Conservation (phyloP, 2,329 filamentous ascomycete genomes). For the Epichloe sylvatica region DNA sequence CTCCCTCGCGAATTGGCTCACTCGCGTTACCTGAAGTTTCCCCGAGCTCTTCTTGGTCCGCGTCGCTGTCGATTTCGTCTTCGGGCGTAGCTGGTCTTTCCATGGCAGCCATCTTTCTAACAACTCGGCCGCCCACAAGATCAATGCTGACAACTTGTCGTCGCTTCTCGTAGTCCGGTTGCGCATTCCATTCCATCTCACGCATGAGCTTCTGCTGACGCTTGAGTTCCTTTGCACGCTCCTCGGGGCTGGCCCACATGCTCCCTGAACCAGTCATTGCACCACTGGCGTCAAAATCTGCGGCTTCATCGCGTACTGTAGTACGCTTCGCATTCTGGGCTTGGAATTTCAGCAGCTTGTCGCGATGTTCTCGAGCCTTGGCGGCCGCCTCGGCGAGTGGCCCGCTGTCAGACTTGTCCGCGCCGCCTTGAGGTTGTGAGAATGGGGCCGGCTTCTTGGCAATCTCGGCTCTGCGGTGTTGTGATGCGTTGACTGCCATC, state of each 20-base stretch:
- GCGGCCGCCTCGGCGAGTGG: slow-evolving; percentile 43
- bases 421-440: slow-evolving; percentile 28
- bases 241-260: slow-evolving; percentile 75
- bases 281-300: slow-evolving; percentile 41
- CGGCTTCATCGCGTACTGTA: slow-evolving; percentile 72
- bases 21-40: slow-evolving; percentile 23
- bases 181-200: slow-evolving; percentile 75
- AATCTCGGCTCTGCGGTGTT: slow-evolving; percentile 53
- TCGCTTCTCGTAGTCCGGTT: slow-evolving; percentile 80
- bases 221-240: slow-evolving; percentile 71
- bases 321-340: slow-evolving; percentile 74
- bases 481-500: slow-evolving; percentile 65
- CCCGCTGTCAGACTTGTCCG: slow-evolving; percentile 14
- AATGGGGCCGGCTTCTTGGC: slow-evolving; percentile 48
- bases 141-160: slow-evolving; percentile 76
- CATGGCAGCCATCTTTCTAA: slow-evolving; percentile 53
- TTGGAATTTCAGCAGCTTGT: slow-evolving; percentile 70
- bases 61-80: slow-evolving; percentile 22
- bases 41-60: slow-evolving; percentile 18
- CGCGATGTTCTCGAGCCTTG: slow-evolving; percentile 63
- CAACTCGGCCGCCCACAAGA: slow-evolving; percentile 61
- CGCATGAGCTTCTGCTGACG: slow-evolving; percentile 70
- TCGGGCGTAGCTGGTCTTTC: slow-evolving; percentile 44
- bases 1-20: slow-evolving; percentile 14
- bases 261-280: slow-evolving; percentile 30